Percentiles rank a stretch among this genome's conserved stretches.
phyloP scores from a whole-genome alignment of 208 protist species.

The Trypanosoma vivax region DNA sequence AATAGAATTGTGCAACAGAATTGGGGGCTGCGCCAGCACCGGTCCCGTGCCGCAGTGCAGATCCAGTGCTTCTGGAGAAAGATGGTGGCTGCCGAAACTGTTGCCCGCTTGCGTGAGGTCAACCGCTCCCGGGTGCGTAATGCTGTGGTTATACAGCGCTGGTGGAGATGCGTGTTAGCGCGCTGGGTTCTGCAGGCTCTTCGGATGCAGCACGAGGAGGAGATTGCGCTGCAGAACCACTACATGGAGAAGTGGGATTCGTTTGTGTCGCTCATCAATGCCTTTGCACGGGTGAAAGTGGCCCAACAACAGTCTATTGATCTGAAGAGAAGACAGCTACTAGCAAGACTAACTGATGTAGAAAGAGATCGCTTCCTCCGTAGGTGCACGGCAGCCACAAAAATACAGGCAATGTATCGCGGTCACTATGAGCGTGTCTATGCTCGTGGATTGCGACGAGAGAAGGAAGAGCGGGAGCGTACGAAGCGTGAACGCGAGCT shows the following conservation, averaged over 20 bases:
- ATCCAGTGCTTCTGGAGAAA: slow-evolving; percentile 87
- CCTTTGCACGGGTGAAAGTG: slow-evolving; percentile 34
- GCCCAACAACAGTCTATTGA: slow-evolving; percentile 20
- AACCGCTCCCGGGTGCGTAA: slow-evolving; percentile 13
- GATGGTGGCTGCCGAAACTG: slow-evolving; percentile 49
- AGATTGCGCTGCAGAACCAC: slow-evolving; percentile 40
- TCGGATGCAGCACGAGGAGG: slow-evolving; percentile 30
- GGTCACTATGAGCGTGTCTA: slow-evolving; percentile 75
- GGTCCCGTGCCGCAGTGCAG: slow-evolving; percentile 33
- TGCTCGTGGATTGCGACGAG: slow-evolving; percentile 38
- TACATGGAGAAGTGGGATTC: slow-evolving; percentile 64
- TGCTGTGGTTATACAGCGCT: slow-evolving; percentile 47
- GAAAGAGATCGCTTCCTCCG: slow-evolving; percentile 37
- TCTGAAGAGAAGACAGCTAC: slow-evolving; percentile 21
- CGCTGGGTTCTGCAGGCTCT: slow-evolving; percentile 20
- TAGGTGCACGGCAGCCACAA: slow-evolving; percentile 38
- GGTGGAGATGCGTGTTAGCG: slow-evolving; percentile 65
- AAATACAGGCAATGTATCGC: slow-evolving; percentile 72
- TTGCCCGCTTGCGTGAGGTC: slow-evolving; percentile 31
- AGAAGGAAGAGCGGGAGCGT: slow-evolving; percentile 39
- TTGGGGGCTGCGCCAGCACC: slow-evolving; percentile 17
- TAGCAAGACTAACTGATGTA: slow-evolving; percentile 28
- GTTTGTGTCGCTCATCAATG: slow-evolving; percentile 41
- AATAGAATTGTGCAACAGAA: slow-evolving; percentile 29
- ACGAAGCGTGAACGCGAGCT: slow-evolving; percentile 22